These are phyloP conservation scores for Amanita subjunquillea DNA, from an alignment of 768 basidiomycete species.

Conservation along the genomic window DNA sequence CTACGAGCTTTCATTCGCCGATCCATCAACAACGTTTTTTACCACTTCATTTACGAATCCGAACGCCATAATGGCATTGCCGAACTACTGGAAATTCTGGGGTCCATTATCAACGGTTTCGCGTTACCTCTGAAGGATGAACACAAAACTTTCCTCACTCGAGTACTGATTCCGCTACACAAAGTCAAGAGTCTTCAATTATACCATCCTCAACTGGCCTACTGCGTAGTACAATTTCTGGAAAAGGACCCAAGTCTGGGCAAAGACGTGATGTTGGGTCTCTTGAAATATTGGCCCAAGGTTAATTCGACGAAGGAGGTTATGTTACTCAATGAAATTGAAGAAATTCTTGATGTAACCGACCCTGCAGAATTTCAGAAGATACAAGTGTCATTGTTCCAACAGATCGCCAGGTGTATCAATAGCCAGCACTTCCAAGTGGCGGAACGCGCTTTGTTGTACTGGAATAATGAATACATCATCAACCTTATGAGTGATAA, in stretches of 20 bases:
- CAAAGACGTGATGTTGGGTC: constrained; percentile 91
- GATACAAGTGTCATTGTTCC: constrained; percentile 87
- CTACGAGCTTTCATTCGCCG: constrained; percentile 97
- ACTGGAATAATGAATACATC: constrained; percentile 99
- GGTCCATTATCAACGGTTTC: constrained; percentile 99
- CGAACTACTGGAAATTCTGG: constrained; percentile 93
- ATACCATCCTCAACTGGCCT: constrained; percentile 98
- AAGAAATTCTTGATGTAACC: constrained; percentile 97
- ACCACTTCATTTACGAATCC: constrained; percentile 97
- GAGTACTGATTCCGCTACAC: constrained; percentile 90
- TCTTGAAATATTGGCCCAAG: constrained; percentile 98
- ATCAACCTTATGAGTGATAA: constrained; percentile 99
- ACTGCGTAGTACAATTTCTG: constrained; percentile 97
- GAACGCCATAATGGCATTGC: constrained; percentile 99
- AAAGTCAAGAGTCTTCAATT: constrained; percentile 97
- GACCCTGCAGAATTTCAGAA: constrained; percentile 95
- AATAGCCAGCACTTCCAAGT: constrained; percentile 99
- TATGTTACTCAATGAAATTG: constrained; percentile 99
- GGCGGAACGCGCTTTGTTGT: constrained; percentile 90
- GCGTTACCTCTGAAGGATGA: constrained; percentile 97
- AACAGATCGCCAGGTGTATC: constrained; percentile 92
- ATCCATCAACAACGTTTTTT: constrained; percentile 99
- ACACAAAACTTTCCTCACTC: constrained; percentile 95
- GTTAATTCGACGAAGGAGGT: constrained; percentile 99
- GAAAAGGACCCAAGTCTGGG: constrained; percentile 91